Evolutionary conservation across 805 yeast genomes (phyloP), one percentile per base, ranked within the genome.

Genomic region (Candida andamanensis): DNA sequence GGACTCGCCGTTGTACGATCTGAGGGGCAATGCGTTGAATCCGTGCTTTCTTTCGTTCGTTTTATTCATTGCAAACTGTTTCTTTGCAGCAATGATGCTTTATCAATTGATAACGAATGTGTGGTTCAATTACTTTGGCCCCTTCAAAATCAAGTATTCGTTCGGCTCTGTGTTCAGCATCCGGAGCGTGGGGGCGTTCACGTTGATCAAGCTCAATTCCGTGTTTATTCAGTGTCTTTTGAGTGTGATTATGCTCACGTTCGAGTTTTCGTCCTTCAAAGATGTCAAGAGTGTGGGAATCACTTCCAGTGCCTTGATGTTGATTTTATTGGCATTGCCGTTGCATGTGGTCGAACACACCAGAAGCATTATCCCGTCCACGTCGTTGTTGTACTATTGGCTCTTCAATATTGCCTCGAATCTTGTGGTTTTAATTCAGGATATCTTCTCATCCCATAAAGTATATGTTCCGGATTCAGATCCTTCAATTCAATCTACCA

Each of bases 281-380:
- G 39, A 35, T 19, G 11, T 35, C 6, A 37, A 30, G 17, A 27
- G 40, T 9, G 9, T 28, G 6, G 30, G 38, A 11, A 22, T 42
- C 13, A 8, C 41, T 18, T n/a, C 37, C 10, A 24, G 27, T n/a
- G 16, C 30, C 3, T 13, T 29, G 11, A 27, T 39, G 10, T 32
- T 37, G 3, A 17, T 24, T 4, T 21, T 32, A 13, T 7, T 64
- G 3, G 55, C 68, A 2, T 27, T 63, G 1, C 76, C 77, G 0
- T 45, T 74, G 9, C 72, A 70, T 25, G 33, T 55, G 6, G 36
- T 69, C 12, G 80, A 76, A 40, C 56, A 62, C 6, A 56, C 65
- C 27, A 55, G 63, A 28, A 52, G 58, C 1, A 44, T 61, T 1
- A 48, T 60, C 2, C 67, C 68, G 10, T 47, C 52, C 17, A 69